Evolutionary conservation across 352 stramenopile genomes (phyloP).

Genomic region (Pythium coloratum): DNA sequence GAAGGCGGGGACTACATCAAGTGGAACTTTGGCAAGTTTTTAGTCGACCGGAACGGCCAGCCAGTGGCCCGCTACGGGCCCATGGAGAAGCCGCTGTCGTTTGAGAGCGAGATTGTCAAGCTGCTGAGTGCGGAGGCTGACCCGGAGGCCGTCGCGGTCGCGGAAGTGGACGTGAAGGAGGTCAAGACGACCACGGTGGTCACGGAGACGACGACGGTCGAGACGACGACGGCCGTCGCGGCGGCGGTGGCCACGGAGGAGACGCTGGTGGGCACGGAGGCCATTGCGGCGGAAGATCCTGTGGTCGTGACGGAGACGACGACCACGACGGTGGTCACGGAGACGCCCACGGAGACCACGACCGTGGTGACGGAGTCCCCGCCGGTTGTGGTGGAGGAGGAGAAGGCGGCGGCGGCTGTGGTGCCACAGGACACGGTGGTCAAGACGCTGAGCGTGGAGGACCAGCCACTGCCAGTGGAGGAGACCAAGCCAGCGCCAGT

Average conservation of each 20-base stretch:
- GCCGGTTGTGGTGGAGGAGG: background rate
- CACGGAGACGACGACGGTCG: constrained; percentile 4
- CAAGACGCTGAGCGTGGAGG: constrained; percentile 24
- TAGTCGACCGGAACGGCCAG: constrained; percentile 79
- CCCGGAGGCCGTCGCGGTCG: constrained; percentile 28
- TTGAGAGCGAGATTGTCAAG: constrained; percentile 79
- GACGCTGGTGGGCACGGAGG: too few relatives aligned
- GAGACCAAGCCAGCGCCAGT: constrained; percentile 6
- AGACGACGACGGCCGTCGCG: background rate
- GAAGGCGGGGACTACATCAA: constrained; percentile 56
- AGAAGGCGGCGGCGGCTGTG: constrained; percentile 14
- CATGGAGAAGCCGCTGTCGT: constrained; percentile 61
- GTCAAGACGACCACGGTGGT: constrained; percentile 16
- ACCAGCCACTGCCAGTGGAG: constrained; percentile 20
- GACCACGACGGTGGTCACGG: too few relatives aligned
- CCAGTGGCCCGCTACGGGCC: constrained; percentile 74
- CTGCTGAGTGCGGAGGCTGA: constrained; percentile 44
- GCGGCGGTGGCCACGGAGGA: background rate
- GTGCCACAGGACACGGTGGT: constrained; percentile 14
- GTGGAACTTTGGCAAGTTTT: constrained; percentile 92
- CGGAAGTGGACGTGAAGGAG: constrained; percentile 29
- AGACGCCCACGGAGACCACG: background rate
- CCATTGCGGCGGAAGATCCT: too few relatives aligned
- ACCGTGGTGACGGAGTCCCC: background rate
- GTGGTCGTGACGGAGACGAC: constrained; percentile 6